Base-by-base conservation (phyloP, 2,329 filamentous ascomycete genomes). In the Lomentospora prolificans region DNA sequence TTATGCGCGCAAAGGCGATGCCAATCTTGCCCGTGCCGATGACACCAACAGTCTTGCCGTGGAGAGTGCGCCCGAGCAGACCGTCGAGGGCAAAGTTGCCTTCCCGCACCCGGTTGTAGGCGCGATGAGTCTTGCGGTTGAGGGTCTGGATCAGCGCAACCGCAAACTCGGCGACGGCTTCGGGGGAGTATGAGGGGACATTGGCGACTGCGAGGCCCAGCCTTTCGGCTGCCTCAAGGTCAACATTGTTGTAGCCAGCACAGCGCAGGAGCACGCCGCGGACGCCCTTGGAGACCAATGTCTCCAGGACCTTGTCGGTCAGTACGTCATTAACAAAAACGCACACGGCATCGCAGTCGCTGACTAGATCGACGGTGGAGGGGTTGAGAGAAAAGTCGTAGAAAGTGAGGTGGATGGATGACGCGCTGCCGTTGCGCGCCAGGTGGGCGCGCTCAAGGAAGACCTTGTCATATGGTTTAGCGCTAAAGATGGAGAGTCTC, bases 91-190 rank as follows among this genome's bases (percentile, higher is more conserved):
- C 77, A 64, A 87, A 87, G 66, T 87, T 87, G 52, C 80, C 82
- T 66, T 87, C 82, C 46, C 83, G 79, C 19, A 85, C 83, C 25
- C 84, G 80, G 65, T 83, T 85, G 68, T 84, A 86, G 3, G 84
- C 81, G 22, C 81, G 79, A 65, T 87, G 84, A 12, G 81, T 86
- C 64, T 83, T 80, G 46, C 84, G 80, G 65, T 86, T 85, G 46
- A 87, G 72, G 1, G 83, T 85, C 70, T 85, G 82, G 55, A 86
- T 72, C 58, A 87, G 72, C 1, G 82, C 81, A n/a, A 87, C 76
- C 41, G 82, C 78, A 63, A 86, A 87, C 72, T 87, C 84, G 60
- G 84, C 84, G 2, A 87, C 84, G 2, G 84, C 81, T 66, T 87
- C 81, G 57, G 84, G 84, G 6, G 82, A 84, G 69, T 87, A 87